These are phyloP conservation scores for Spathaspora boniae DNA, from an alignment of 805 yeast genomes.

Conservation along the genomic window DNA sequence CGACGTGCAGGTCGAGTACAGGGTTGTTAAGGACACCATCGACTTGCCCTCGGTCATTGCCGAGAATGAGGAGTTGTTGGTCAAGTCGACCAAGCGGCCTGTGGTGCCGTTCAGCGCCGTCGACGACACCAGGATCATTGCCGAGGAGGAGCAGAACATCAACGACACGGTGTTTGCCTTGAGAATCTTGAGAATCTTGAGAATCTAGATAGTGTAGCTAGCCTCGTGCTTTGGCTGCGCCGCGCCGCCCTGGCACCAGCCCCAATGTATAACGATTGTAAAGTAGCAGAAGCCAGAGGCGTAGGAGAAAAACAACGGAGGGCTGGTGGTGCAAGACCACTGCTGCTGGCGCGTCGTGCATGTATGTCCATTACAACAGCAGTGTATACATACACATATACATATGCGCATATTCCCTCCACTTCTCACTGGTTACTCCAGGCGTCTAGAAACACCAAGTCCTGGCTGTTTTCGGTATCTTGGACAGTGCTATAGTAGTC, in stretches of 20 bases:
- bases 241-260: too few relatives aligned
- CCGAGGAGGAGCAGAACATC: constrained; percentile 78
- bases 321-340: too few relatives aligned
- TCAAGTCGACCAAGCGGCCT: constrained; percentile 73
- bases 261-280: too few relatives aligned
- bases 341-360: too few relatives aligned
- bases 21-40: constrained; percentile 62
- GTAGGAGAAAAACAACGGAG: too few relatives aligned
- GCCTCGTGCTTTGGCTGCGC: too few relatives aligned
- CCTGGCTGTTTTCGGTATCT: constrained; percentile 25
- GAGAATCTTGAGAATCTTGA: constrained; percentile 67
- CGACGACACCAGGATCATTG: constrained; percentile 48
- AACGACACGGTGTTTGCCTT: constrained; percentile 77
- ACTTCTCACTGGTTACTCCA: constrained; percentile 22
- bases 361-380: too few relatives aligned
- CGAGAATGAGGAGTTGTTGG: constrained; percentile 63
- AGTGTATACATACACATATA: too few relatives aligned
- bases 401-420: too few relatives aligned
- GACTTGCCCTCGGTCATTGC: constrained; percentile 58
- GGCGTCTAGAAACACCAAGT: constrained; percentile 30
- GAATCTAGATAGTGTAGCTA: constrained; percentile 1
- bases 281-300: neutral
- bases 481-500: constrained; percentile 28
- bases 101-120: constrained; percentile 46
- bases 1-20: constrained; percentile 85